A percentile compares a stretch with the other conserved stretches of the same genome.
phyloP scores from a whole-genome alignment of 345 rosid species.

The Eutrema heterophyllum region DNA sequence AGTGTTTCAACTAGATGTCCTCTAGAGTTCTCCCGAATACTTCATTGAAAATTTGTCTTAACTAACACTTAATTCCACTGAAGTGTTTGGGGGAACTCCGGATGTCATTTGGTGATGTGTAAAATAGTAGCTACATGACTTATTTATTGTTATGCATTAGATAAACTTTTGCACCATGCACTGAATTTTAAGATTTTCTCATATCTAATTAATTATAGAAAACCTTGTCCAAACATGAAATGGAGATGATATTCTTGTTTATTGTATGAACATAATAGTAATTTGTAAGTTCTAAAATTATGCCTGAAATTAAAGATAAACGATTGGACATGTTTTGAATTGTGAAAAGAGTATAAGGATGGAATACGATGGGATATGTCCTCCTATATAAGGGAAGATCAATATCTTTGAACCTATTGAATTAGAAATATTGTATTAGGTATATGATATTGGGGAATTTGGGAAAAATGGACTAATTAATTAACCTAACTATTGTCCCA shows the following conservation, averaged over 20 bases:
- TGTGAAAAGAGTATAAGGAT: too few relatives aligned
- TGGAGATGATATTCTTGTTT: not conserved
- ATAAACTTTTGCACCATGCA: not conserved
- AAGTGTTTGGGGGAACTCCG: conserved; percentile 36
- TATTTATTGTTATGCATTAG: not conserved
- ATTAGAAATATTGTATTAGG: too few relatives aligned
- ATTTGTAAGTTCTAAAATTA: too few relatives aligned
- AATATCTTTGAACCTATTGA: too few relatives aligned
- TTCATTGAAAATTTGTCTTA: conserved; percentile 8
- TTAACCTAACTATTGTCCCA: too few relatives aligned
- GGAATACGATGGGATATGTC: too few relatives aligned
- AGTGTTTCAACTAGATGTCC: conserved; percentile 5
- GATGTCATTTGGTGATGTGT: conserved; percentile 21
- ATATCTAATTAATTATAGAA: not conserved
- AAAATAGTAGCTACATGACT: not conserved
- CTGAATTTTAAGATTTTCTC: not conserved
- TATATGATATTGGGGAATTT: too few relatives aligned
- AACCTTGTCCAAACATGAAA: not conserved
- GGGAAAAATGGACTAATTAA: too few relatives aligned
- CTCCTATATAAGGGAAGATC: too few relatives aligned
- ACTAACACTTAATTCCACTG: conserved; percentile 3
- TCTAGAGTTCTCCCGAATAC: conserved; percentile 29
- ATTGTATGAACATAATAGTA: not conserved
- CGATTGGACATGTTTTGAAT: too few relatives aligned
- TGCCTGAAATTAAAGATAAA: too few relatives aligned